Evolutionary conservation across 2,329 filamentous ascomycete genomes (phyloP), one percentile per base, ranked within the genome.

Genomic region (Chrysoporthe austroafricana): DNA sequence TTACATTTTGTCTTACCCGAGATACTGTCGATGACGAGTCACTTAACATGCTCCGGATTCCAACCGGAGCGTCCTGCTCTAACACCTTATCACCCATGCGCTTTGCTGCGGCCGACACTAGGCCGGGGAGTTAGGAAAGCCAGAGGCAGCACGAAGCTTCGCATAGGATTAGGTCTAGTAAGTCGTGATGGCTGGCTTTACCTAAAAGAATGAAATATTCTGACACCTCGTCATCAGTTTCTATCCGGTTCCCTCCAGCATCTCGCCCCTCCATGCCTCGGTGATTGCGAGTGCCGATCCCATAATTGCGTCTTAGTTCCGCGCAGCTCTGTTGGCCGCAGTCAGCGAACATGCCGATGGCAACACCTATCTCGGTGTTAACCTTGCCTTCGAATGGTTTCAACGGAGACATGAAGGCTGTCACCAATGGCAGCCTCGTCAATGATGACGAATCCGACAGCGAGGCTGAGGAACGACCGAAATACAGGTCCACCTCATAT

Each of bases 41-140:
- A 54, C 4, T 7, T 14, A 54, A 32, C 26, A 26, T 26, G 4
- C 50, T 16, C 48, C 9, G 8, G 4, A 3, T n/a, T 1, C 48
- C 8, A 21, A 26, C 26, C 26, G 26, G 26, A 26, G 26, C 26
- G 26, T 34, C 50, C 4, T 54, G 11, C 26, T 34, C 50, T 6
- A 54, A 54, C 26, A 39, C 43, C 46, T 62, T 18, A 48, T 18
- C 26, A 52, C 14, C 48, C 34, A 39, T 9, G 16, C 34, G 18
- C 32, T 3, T 7, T 36, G 32, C 21, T 54, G 48, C 62, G 63
- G 36, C 60, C 26, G 52, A 42, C 21, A 7, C 21, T 18, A 39
- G 26, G 32, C 61, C 67, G 67, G 67, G 67, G 67, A 69, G 61
- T 69, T 69, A 69, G 57, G 63, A 26, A 57, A 52, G 8, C 14